These are phyloP conservation scores for Termitomyces sp. DNA, from an alignment of 768 basidiomycete genomes.

Conservation along the genomic window DNA sequence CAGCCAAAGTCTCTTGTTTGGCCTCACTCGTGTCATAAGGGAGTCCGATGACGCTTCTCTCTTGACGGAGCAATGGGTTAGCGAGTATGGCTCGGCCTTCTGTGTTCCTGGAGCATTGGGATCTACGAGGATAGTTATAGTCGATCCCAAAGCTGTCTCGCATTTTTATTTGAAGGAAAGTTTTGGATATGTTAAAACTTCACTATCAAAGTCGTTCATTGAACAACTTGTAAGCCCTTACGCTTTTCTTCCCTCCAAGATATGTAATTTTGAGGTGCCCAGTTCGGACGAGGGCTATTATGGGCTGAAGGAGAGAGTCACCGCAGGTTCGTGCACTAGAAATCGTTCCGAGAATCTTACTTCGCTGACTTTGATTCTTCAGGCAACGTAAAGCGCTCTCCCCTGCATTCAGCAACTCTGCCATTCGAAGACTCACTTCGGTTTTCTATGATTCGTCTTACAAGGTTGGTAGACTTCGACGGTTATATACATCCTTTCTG, in stretches of 20 bases:
- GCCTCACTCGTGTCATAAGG: constrained; percentile 26
- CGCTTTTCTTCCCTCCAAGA: neutral
- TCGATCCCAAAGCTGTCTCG: constrained; percentile 47
- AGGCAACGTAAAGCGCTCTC: constrained; percentile 49
- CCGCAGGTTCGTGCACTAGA: constrained; percentile 27
- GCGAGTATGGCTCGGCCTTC: constrained; percentile 44
- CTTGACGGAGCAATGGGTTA: constrained; percentile 44
- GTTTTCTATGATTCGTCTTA: constrained; percentile 51
- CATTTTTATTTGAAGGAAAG: constrained; percentile 51
- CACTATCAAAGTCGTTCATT: constrained; percentile 29
- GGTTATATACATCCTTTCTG: neutral
- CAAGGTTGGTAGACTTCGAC: constrained; percentile 28
- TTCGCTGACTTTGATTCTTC: neutral
- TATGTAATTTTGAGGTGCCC: neutral
- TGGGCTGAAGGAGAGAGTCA: constrained; percentile 46
- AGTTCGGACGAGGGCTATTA: constrained; percentile 39
- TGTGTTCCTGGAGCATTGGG: constrained; percentile 35
- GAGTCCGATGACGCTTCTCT: constrained; percentile 24
- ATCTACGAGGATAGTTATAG: constrained; percentile 28
- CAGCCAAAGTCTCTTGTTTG: constrained; percentile 38
- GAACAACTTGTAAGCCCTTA: constrained; percentile 30
- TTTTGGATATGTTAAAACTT: constrained; percentile 40
- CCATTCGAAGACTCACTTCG: constrained; percentile 40
- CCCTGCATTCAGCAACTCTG: constrained; percentile 50
- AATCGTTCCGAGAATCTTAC: too few relatives aligned